Evolutionary conservation across 805 yeast species (phyloP).

Genomic region (Suhomyces kilbournensis): DNA sequence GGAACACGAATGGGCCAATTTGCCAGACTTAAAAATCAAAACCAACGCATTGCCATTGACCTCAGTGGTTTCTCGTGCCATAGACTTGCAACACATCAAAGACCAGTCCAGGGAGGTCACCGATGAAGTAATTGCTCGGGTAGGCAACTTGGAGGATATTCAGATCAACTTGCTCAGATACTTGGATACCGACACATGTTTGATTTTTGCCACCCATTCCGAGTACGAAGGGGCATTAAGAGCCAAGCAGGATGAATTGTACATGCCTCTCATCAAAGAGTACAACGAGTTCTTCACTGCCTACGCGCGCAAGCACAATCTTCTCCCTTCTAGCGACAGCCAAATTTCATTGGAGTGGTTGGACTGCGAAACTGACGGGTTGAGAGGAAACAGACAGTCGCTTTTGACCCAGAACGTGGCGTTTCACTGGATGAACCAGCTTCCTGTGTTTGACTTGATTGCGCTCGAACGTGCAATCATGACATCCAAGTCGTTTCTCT

Average conservation of each 20-base stretch:
- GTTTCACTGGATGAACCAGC: constrained; percentile 54
- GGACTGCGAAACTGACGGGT: constrained; percentile 79
- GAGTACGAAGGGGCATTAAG: constrained; percentile 86
- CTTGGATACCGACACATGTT: constrained; percentile 89
- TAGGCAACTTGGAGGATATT: constrained; percentile 59
- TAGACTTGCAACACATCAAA: constrained; percentile 55
- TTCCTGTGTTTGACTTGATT: constrained; percentile 75
- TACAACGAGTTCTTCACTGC: constrained; percentile 58
- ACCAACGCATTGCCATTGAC: constrained; percentile 84
- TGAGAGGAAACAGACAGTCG: constrained; percentile 76
- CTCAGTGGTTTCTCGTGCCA: constrained; percentile 79
- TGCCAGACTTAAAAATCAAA: constrained; percentile 64
- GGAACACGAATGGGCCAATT: constrained; percentile 82
- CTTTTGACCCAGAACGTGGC: constrained; percentile 60
- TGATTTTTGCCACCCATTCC: constrained; percentile 74
- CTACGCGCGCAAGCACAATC: constrained; percentile 27
- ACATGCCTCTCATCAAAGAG: constrained; percentile 68
- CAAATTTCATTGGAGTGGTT: constrained; percentile 50
- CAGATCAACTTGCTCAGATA: constrained; percentile 67
- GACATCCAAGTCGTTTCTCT: constrained; percentile 79
- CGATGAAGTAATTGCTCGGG: constrained; percentile 53
- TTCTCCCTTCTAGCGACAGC: constrained; percentile 19
- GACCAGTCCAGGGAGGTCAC: constrained; percentile 36
- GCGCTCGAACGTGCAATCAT: constrained; percentile 89
- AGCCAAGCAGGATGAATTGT: constrained; percentile 71